These are phyloP conservation scores for Cytospora mali DNA, from an alignment of 2,329 filamentous ascomycete species.

Conservation along the genomic window DNA sequence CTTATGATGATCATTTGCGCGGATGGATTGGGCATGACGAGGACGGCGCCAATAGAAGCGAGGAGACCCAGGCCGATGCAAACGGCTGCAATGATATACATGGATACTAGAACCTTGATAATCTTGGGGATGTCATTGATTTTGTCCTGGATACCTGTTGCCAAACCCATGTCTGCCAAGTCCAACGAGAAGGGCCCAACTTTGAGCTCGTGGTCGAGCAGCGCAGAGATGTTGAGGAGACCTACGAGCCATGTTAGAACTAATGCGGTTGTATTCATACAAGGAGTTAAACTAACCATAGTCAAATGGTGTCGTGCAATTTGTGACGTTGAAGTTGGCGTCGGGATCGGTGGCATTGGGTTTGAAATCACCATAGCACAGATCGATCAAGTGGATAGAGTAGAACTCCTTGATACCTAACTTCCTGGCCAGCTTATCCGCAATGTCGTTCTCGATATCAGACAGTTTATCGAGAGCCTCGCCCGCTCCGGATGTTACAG, in stretches of 20 bases:
- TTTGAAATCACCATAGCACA: conserved; percentile 38
- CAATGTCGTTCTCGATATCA: conserved; percentile 30
- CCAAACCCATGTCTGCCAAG: conserved; percentile 30
- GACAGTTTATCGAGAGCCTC: conserved; percentile 31
- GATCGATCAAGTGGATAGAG: conserved; percentile 36
- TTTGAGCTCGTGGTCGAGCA: conserved; percentile 30
- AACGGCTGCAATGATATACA: conserved; percentile 30
- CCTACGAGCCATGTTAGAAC: conserved; percentile 12
- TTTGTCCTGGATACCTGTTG: conserved; percentile 23
- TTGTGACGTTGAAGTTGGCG: conserved; percentile 33
- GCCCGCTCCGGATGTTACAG: conserved; percentile 25
- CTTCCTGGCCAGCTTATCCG: conserved; percentile 33
- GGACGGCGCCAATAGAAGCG: conserved; percentile 25
- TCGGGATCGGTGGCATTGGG: conserved; percentile 32
- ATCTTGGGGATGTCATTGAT: conserved; percentile 29
- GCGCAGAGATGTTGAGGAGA: conserved; percentile 30
- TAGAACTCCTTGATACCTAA: conserved; percentile 40
- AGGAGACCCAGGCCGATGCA: conserved; percentile 29
- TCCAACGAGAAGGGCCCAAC: conserved; percentile 30
- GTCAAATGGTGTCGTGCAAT: conserved; percentile 33
- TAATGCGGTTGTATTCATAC: not conserved
- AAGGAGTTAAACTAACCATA: conserved; percentile 5
- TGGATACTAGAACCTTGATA: conserved; percentile 29
- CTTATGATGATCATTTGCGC: conserved; percentile 33
- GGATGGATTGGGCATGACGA: conserved; percentile 22